A percentile compares a stretch with the other conserved stretches of the same genome.
These are phyloP conservation scores for Diplodia seriata DNA, from an alignment of 2,329 filamentous ascomycete species.

Conservation along the genomic window DNA sequence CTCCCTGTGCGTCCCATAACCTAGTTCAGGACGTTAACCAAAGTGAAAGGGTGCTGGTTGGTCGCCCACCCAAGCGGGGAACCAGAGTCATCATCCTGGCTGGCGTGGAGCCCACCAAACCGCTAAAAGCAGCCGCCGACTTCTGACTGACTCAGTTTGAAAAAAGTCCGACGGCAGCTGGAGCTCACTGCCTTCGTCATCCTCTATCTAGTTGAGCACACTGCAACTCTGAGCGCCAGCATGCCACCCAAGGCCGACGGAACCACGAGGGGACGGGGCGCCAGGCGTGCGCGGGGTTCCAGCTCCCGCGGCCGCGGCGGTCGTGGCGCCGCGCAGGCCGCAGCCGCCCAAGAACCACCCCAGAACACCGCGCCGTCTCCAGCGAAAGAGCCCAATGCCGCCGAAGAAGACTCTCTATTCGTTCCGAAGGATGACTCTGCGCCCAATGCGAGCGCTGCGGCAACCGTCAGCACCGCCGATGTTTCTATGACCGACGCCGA, in stretches of 20 bases:
- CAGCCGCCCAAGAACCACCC: conserved; percentile 36
- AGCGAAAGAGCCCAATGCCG: conserved; percentile 8
- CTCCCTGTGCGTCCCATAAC: no score
- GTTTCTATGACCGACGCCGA: conserved; percentile 27
- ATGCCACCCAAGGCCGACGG: conserved; percentile 45
- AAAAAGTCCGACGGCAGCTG: conserved; percentile 22
- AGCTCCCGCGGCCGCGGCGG: conserved; percentile 34
- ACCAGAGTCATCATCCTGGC: conserved; percentile 16
- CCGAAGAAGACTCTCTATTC: conserved; percentile 35
- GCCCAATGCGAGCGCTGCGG: conserved; percentile 2
- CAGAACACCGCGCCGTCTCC: conserved; percentile 34
- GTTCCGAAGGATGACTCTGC: conserved; percentile 32
- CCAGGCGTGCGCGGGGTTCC: conserved; percentile 37
- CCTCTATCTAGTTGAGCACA: not conserved
- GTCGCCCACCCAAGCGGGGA: conserved; percentile 5
- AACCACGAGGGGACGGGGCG: conserved; percentile 36
- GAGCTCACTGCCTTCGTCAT: conserved; percentile 20
- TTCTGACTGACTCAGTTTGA: conserved; percentile 22
- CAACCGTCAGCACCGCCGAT: conserved; percentile 5
- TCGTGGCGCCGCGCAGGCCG: conserved; percentile 35
- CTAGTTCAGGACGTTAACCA: not conserved
- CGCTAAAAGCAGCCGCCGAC: not conserved
- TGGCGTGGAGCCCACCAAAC: conserved; percentile 13
- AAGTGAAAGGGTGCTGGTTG: conserved; percentile 7
- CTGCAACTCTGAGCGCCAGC: conserved; percentile 6